phyloP scores from a whole-genome alignment of 768 basidiomycete species.

The Termitomyces sp. region DNA sequence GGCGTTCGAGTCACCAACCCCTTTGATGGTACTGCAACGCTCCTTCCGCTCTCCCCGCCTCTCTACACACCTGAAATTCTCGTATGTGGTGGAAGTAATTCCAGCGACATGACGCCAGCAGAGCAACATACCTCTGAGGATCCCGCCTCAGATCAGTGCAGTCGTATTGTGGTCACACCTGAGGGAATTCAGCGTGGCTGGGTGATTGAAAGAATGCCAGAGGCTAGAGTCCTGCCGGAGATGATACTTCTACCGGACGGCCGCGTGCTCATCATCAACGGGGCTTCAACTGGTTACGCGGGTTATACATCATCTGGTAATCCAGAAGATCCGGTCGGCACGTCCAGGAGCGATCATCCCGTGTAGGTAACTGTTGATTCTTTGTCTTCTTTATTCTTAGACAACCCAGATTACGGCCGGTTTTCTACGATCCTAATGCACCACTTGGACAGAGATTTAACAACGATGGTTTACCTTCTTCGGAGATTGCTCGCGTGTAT shows the following conservation, averaged over 20 bases:
- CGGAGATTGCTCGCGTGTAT: slow-evolving; percentile 50
- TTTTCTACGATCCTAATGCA: slow-evolving; percentile 42
- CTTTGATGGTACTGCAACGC: slow-evolving; percentile 30
- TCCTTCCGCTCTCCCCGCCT: slow-evolving; percentile 32
- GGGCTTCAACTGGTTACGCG: slow-evolving; percentile 37
- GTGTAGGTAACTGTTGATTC: slow-evolving; percentile 15
- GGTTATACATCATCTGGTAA: slow-evolving; percentile 36
- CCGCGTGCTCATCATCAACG: slow-evolving; percentile 36
- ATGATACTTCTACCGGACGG: slow-evolving; percentile 35
- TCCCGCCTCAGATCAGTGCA: slow-evolving; percentile 38
- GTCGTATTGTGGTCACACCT: slow-evolving; percentile 33
- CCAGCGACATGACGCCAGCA: slow-evolving; percentile 24
- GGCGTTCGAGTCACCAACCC: slow-evolving; percentile 37
- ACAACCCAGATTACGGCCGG: slow-evolving; percentile 30
- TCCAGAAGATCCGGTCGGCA: slow-evolving; percentile 18
- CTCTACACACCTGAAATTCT: slow-evolving; percentile 41
- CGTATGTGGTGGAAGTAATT: slow-evolving; percentile 39
- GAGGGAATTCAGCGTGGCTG: slow-evolving; percentile 39
- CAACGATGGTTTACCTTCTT: slow-evolving; percentile 37
- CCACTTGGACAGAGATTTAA: slow-evolving; percentile 40
- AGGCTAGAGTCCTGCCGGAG: slow-evolving; percentile 32
- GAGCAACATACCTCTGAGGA: slow-evolving; percentile 29
- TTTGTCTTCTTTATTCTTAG: slow-evolving; percentile 20
- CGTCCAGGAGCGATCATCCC: slow-evolving; percentile 23
- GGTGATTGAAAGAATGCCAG: slow-evolving; percentile 40